A percentile compares a stretch with the other conserved stretches of the same genome.
phyloP scores from a whole-genome alignment of 2,329 filamentous ascomycete species.

The Plectosphaerella cucumerina region DNA sequence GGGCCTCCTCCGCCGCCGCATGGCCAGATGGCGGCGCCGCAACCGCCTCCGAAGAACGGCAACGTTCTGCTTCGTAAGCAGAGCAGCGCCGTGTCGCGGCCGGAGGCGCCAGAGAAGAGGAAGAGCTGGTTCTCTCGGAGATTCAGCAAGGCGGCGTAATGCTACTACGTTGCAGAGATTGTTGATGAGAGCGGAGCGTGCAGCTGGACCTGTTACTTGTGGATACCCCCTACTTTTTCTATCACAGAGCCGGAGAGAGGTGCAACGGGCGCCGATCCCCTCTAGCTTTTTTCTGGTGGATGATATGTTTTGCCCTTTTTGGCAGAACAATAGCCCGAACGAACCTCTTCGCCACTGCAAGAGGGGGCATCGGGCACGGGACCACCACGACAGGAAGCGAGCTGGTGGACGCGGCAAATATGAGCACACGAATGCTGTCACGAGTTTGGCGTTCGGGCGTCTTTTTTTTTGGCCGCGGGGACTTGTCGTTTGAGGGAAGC shows the following conservation, averaged over 20 bases:
- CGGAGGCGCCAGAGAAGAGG: conserved; percentile 59
- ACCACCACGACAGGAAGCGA: neutral
- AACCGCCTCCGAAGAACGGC: conserved; percentile 16
- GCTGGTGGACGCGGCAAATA: conserved; percentile 10
- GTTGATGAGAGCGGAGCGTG: conserved; percentile 3
- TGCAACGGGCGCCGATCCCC: neutral
- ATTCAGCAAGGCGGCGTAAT: conserved; percentile 62
- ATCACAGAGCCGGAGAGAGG: neutral
- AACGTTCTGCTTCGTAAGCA: conserved; percentile 13
- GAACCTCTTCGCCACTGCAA: too few species aligned
- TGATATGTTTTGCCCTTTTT: neutral
- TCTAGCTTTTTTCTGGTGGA: neutral
- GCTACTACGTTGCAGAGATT: conserved; percentile 13
- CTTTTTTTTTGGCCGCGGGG: too few species aligned
- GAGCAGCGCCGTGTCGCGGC: conserved; percentile 20
- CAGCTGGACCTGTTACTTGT: conserved; percentile 3
- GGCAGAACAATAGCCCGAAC: neutral
- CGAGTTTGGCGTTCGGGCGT: conserved; percentile 11
- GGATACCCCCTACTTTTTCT: conserved; percentile 14
- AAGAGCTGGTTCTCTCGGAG: conserved; percentile 86
- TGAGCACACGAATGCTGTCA: conserved; percentile 13
- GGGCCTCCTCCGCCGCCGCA: neutral
- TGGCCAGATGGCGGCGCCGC: neutral
- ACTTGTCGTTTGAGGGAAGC: neutral
- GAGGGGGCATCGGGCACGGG: neutral